Conservation (phyloP, 768 basidiomycete genomes). For the Trametes cingulata region DNA sequence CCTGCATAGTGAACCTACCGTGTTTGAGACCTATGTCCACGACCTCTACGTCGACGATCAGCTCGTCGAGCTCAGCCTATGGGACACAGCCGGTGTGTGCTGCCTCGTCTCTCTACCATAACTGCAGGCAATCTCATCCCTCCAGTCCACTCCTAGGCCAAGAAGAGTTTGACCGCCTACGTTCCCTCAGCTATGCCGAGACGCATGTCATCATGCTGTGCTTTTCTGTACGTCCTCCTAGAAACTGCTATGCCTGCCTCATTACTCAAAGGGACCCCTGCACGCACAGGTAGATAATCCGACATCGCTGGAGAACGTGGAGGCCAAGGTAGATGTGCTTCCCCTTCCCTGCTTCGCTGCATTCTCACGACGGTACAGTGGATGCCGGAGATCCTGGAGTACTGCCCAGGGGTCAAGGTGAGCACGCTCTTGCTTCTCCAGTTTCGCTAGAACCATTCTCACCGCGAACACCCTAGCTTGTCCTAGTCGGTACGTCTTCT, state of each 20-base stretch:
- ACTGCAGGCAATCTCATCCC: slow-evolving; percentile 24
- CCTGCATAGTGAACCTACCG: slow-evolving; percentile 75
- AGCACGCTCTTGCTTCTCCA: slow-evolving; percentile 26
- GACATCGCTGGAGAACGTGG: slow-evolving; percentile 94
- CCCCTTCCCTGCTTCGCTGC: not conserved
- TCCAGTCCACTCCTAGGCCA: slow-evolving; percentile 60
- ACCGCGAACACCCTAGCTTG: slow-evolving; percentile 49
- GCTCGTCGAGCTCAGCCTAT: slow-evolving; percentile 85
- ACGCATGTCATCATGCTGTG: slow-evolving; percentile 96
- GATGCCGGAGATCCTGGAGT: slow-evolving; percentile 90
- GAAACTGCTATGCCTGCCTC: not conserved
- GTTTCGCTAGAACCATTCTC: slow-evolving; percentile 11
- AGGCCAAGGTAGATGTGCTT: slow-evolving; percentile 64
- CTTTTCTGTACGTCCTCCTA: slow-evolving; percentile 69
- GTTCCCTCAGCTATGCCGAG: slow-evolving; percentile 95
- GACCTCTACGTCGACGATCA: slow-evolving; percentile 87
- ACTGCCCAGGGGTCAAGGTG: slow-evolving; percentile 95
- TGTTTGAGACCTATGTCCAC: slow-evolving; percentile 97
- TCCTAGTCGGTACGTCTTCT: slow-evolving; percentile 77
- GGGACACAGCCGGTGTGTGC: slow-evolving; percentile 92
- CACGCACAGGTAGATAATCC: slow-evolving; percentile 81
- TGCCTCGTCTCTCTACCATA: not conserved
- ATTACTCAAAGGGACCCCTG: slow-evolving; percentile 2
- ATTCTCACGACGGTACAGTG: slow-evolving; percentile 55
- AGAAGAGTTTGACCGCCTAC: slow-evolving; percentile 92